Conservation (phyloP, 1,139 yeast species). For the Meyerozyma elateridarum region DNA sequence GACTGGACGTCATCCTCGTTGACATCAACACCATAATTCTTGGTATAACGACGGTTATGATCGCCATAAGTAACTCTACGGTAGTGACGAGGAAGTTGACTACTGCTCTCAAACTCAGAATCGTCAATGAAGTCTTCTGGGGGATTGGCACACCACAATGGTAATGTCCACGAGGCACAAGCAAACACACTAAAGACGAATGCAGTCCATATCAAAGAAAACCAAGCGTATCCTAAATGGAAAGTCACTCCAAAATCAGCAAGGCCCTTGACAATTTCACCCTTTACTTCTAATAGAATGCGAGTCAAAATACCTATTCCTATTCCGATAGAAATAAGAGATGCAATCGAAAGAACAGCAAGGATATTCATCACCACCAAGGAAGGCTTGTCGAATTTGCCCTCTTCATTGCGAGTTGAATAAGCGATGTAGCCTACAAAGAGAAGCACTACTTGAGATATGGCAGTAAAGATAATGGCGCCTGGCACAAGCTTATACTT, state of each 20-base stretch:
- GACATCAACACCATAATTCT: neutral
- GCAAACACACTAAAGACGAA: constrained; percentile 17
- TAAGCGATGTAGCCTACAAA: constrained; percentile 31
- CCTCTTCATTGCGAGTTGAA: constrained; percentile 25
- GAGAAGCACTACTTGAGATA: constrained; percentile 23
- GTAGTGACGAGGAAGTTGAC: constrained; percentile 1
- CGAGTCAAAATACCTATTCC: constrained; percentile 25
- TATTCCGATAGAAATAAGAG: constrained; percentile 26
- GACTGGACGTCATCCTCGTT: neutral
- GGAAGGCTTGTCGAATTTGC: constrained; percentile 28
- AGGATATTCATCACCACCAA: constrained; percentile 25
- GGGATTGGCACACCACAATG: constrained; percentile 45
- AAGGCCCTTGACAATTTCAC: constrained; percentile 28
- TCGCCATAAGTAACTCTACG: neutral
- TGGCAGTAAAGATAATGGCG: constrained; percentile 22
- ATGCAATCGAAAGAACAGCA: constrained; percentile 29
- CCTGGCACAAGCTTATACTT: constrained; percentile 21
- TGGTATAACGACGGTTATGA: neutral
- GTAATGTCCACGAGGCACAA: constrained; percentile 37
- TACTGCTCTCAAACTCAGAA: too few relatives aligned
- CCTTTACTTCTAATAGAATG: constrained; percentile 20
- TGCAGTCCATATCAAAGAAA: constrained; percentile 36
- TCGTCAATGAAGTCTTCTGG: constrained; percentile 20
- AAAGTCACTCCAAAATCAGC: constrained; percentile 43
- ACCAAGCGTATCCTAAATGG: constrained; percentile 38